A percentile compares a stretch with the other conserved stretches of the same genome.
Conservation (phyloP, 768 basidiomycete genomes). For the Scleroderma citrinum region DNA sequence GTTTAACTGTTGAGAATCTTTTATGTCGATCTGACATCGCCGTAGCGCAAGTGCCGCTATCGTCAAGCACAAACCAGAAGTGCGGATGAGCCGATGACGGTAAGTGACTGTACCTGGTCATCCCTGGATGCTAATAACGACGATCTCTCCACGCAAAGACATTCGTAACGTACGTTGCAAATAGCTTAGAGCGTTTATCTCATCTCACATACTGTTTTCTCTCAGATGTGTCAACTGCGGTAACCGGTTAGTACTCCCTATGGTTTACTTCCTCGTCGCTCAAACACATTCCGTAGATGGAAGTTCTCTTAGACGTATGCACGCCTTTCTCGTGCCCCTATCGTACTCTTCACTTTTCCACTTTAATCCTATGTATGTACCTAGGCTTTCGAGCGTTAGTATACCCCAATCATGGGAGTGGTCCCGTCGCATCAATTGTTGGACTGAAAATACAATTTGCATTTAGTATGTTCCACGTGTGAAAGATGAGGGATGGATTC, state of each 20-base stretch:
- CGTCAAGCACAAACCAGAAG: constrained; percentile 96
- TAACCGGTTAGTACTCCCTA: constrained; percentile 39
- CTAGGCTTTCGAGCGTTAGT: constrained; percentile 1
- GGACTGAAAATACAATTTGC: constrained; percentile 2
- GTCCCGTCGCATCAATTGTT: no score
- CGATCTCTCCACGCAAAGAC: constrained; percentile 41
- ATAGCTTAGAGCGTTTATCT: neutral
- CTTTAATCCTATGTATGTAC: constrained; percentile 20
- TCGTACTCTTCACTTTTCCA: neutral
- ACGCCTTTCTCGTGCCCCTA: neutral
- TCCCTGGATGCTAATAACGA: neutral
- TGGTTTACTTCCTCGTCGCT: neutral
- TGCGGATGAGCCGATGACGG: constrained; percentile 98
- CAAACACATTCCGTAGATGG: constrained; percentile 36
- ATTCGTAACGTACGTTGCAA: constrained; percentile 69
- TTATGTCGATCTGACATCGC: neutral
- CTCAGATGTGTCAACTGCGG: constrained; percentile 62
- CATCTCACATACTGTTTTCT: constrained; percentile 2
- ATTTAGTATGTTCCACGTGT: no score
- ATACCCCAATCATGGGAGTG: constrained; percentile 6
- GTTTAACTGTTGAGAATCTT: constrained; percentile 8
- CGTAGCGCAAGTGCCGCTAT: constrained; percentile 81
- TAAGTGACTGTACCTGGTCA: constrained; percentile 32
- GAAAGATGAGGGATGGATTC: no score
- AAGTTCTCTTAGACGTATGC: constrained; percentile 49